Conservation (phyloP, 2,329 filamentous ascomycete genomes). For the Phialophora macrospora region DNA sequence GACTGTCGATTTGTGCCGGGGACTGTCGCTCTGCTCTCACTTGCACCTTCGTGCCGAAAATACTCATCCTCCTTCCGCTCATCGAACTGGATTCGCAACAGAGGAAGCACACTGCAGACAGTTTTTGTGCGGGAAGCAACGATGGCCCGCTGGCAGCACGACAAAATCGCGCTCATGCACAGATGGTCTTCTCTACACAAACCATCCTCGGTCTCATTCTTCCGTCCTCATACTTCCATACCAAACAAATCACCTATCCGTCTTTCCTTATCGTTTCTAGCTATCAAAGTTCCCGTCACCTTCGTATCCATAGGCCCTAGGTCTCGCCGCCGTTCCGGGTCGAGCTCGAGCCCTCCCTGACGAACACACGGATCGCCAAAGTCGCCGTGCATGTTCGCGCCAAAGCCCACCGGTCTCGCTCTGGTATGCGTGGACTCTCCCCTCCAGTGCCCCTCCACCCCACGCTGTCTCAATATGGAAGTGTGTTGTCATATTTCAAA, state of each 20-base stretch:
- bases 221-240: background rate
- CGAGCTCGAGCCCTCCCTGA: conserved; percentile 22
- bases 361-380: conserved; percentile 26
- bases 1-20: background rate
- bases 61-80: background rate
- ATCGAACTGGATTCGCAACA: background rate
- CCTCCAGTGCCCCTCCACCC: conserved; percentile 7
- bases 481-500: conserved; percentile 26
- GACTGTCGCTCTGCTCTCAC: background rate
- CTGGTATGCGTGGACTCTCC: conserved; percentile 27
- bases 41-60: background rate
- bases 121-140: conserved; percentile 2
- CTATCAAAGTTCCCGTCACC: background rate
- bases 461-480: conserved; percentile 28
- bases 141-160: background rate
- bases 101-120: background rate
- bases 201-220: background rate
- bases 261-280: conserved; percentile 19
- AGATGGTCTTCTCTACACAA: background rate
- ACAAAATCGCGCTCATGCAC: background rate
- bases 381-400: conserved; percentile 33
- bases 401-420: conserved; percentile 22
- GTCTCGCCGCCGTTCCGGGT: conserved; percentile 4
- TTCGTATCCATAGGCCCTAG: conserved; percentile 8
- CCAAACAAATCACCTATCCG: background rate